Evolutionary conservation across 1,284 basidiomycete species (phyloP).

Genomic region (Apiotrichum mycotoxinovorans): DNA sequence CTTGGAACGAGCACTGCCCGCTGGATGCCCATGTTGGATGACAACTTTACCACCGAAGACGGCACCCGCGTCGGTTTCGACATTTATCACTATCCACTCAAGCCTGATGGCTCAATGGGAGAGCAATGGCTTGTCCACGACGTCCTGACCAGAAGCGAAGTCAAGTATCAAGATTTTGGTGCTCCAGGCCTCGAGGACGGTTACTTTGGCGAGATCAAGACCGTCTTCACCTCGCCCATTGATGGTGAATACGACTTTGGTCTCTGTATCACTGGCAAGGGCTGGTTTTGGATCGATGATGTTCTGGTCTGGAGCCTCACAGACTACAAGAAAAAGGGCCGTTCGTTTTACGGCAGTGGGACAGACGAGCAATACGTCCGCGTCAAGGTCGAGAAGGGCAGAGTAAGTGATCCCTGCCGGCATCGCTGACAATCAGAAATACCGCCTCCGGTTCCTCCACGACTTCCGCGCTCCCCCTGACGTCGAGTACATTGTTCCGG

Average conservation of each 20-base stretch:
- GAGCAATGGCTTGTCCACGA: slow-evolving; percentile 12
- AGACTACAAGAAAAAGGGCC: slow-evolving; percentile 47
- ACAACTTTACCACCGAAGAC: slow-evolving; percentile 23
- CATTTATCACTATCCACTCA: slow-evolving; percentile 22
- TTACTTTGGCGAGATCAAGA: slow-evolving; percentile 24
- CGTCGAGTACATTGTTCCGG: background rate
- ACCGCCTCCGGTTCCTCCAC: slow-evolving; percentile 26
- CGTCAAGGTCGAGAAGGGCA: slow-evolving; percentile 39
- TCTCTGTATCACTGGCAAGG: slow-evolving; percentile 25
- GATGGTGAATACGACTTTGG: slow-evolving; percentile 32
- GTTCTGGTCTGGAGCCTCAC: slow-evolving; percentile 64
- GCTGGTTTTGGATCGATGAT: slow-evolving; percentile 58
- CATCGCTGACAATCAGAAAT: slow-evolving; percentile 12
- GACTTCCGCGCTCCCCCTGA: slow-evolving; percentile 20
- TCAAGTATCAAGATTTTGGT: background rate
- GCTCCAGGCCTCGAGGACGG: background rate
- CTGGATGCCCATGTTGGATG: slow-evolving; percentile 21
- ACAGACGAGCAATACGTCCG: slow-evolving; percentile 43
- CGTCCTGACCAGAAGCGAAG: background rate
- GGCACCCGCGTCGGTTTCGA: slow-evolving; percentile 18
- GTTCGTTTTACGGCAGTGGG: slow-evolving; percentile 51
- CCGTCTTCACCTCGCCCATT: slow-evolving; percentile 23
- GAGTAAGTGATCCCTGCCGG: slow-evolving; percentile 17
- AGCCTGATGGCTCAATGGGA: slow-evolving; percentile 14
- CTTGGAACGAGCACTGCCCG: slow-evolving; percentile 22